Conservation (phyloP, 2,329 filamentous ascomycete genomes). For the Davidsoniella eucalypti region DNA sequence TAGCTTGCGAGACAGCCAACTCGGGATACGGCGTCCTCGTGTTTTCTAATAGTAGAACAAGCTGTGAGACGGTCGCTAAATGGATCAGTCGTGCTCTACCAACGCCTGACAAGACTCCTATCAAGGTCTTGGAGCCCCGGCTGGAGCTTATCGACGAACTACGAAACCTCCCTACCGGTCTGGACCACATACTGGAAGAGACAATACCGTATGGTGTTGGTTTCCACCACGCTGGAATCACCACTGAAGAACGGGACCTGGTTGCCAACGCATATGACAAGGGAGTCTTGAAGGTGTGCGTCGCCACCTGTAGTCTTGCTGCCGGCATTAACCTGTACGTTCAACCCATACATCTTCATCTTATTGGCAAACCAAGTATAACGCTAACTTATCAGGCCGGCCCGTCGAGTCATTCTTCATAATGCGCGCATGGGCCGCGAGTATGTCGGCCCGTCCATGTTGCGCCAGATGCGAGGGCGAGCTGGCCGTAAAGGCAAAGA, state of each 20-base stretch:
- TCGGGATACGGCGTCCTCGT: constrained; percentile 55
- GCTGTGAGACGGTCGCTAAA: constrained; percentile 51
- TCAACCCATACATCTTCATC: neutral
- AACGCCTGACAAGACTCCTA: constrained; percentile 26
- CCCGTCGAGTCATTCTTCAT: constrained; percentile 58
- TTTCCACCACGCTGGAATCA: constrained; percentile 61
- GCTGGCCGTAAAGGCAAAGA: constrained; percentile 67
- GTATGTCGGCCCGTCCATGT: constrained; percentile 60
- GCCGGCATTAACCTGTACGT: constrained; percentile 57
- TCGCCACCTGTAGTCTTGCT: constrained; percentile 66
- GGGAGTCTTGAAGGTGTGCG: constrained; percentile 51
- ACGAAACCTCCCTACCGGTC: constrained; percentile 45
- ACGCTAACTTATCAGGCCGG: constrained; percentile 25
- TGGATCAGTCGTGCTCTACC: constrained; percentile 53
- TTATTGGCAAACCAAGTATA: neutral
- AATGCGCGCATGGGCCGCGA: constrained; percentile 62
- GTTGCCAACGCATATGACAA: constrained; percentile 54
- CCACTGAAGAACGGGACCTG: constrained; percentile 57
- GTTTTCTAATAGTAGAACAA: constrained; percentile 53
- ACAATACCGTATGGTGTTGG: constrained; percentile 52
- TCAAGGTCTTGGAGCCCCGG: constrained; percentile 37
- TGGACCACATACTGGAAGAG: constrained; percentile 48
- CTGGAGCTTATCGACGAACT: constrained; percentile 49
- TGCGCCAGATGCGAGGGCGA: constrained; percentile 66
- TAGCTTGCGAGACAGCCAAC: constrained; percentile 52